phyloP scores from a whole-genome alignment of 495 filamentous ascomycete genomes.

The Penicillium crystallinum region DNA sequence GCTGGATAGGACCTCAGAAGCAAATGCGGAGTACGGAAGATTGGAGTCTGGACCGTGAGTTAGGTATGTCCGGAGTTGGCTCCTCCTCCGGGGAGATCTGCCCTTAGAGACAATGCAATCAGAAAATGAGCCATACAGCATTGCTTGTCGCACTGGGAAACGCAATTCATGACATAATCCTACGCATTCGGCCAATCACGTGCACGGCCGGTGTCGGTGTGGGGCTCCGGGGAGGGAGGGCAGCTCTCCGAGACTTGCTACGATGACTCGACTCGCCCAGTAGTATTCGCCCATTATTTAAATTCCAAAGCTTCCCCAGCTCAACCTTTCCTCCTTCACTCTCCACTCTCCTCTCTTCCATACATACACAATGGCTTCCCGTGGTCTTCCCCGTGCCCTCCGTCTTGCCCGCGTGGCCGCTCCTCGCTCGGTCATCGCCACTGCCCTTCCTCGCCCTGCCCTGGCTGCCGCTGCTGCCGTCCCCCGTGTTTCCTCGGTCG shows the following conservation, averaged over 20 bases:
- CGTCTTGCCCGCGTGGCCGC: slow-evolving; percentile 68
- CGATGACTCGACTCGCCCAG: slow-evolving; percentile 13
- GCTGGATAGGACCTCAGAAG: too few relatives aligned
- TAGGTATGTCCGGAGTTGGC: background rate
- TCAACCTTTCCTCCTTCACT: slow-evolving; percentile 19
- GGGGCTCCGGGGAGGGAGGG: slow-evolving; percentile 29
- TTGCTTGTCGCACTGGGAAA: background rate
- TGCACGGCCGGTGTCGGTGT: slow-evolving; percentile 26
- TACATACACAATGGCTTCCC: slow-evolving; percentile 73
- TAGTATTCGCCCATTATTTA: slow-evolving; percentile 15
- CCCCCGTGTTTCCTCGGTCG: slow-evolving; percentile 49
- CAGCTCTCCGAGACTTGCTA: slow-evolving; percentile 36
- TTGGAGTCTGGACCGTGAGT: background rate
- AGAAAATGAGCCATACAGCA: background rate
- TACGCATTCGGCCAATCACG: slow-evolving; percentile 9
- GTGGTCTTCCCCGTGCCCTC: slow-evolving; percentile 75
- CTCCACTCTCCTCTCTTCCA: slow-evolving; percentile 21
- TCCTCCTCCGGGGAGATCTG: background rate
- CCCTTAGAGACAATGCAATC: background rate
- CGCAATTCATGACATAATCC: background rate
- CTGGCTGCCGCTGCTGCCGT: slow-evolving; percentile 33
- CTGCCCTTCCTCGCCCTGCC: slow-evolving; percentile 41
- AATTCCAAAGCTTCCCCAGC: slow-evolving; percentile 16
- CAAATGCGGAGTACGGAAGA: too few relatives aligned
- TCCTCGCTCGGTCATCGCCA: slow-evolving; percentile 47